Base-by-base conservation (phyloP, 176 grass and related monocot genomes). In the Saccharum spontaneum region DNA sequence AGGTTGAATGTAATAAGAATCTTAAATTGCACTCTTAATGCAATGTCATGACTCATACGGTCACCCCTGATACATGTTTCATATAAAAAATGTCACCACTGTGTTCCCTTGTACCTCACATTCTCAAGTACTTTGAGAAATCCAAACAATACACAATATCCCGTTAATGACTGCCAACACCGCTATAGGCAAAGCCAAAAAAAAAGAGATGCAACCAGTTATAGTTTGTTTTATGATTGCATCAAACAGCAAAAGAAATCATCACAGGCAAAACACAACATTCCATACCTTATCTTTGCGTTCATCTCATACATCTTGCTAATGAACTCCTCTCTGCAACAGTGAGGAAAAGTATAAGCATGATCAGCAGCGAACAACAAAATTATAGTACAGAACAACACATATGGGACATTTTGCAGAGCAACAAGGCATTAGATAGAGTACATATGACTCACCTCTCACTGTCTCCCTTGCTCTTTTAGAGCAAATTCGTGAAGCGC, bases 301-400 rank as follows among this genome's bases (percentile, higher is more conserved):
- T 95, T 98, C 80, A 98, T 79, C 69, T 95, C 83, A 75, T 48
- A 33, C 95, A 95, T 93, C 63, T 82, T 80, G 40, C 48, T 76
- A 64, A 91, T 89, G 75, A 95, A 98, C 14, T 82, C 93, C 4
- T 95, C 91, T 81, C 93, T 95, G 40, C 38, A 76, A 28, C 69
- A 89, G 75, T 14, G 43, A 83, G 43, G 37, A 22, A 22, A 85
- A 22, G 39, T 8, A 0, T 11, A 73, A 23, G 22, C 28, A 67
- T 67, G 75, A 48, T 23, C 34, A 83, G 46, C 9, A 2, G 79
- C 0, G 3, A 40, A 7, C 0, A n/a, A 39, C 57, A 36, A 40
- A 17, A 33, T 7, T 22, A 33, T 76, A 28, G 22, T 13, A 46
- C 43, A 57, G 54, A 78, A 24, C 11, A 40, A 60, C 8, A n/a